These are phyloP conservation scores for Geotrichum australiense DNA, from an alignment of 1,139 yeast species.

Conservation along the genomic window DNA sequence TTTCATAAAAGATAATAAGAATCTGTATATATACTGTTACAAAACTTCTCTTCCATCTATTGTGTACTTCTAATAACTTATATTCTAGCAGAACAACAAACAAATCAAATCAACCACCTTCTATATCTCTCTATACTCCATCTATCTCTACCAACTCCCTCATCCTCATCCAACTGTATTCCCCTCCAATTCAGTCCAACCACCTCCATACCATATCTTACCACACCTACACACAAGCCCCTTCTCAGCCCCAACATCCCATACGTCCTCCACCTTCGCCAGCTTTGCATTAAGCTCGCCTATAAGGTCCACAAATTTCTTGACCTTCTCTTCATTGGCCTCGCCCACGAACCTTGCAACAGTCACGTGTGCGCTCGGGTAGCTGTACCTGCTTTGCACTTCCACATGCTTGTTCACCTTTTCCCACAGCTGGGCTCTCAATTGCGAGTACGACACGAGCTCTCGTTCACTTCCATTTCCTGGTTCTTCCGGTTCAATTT, in stretches of 20 bases:
- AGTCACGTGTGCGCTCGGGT: slow-evolving; percentile 28
- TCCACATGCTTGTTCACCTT: slow-evolving; percentile 15
- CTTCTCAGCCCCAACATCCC: slow-evolving; percentile 22
- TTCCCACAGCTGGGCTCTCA: slow-evolving; percentile 19
- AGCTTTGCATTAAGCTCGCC: slow-evolving; percentile 15
- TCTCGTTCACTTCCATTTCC: too few species aligned
- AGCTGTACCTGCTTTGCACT: slow-evolving; percentile 23
- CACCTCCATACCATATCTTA: slow-evolving; percentile 29
- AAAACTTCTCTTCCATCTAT: too few species aligned
- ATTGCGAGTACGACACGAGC: slow-evolving; percentile 21
- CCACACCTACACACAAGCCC: slow-evolving; percentile 24
- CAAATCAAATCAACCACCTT: too few species aligned
- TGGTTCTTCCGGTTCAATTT: slow-evolving; percentile 7
- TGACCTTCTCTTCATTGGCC: slow-evolving; percentile 17
- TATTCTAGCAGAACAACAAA: too few species aligned
- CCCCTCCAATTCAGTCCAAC: slow-evolving; percentile 17
- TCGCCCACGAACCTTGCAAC: slow-evolving; percentile 25
- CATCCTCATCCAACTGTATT: slow-evolving; percentile 1
- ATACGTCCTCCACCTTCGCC: slow-evolving; percentile 15
- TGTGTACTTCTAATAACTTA: too few species aligned
- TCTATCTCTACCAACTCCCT: too few species aligned
- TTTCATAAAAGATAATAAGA: too few species aligned
- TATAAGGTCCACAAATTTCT: slow-evolving; percentile 18
- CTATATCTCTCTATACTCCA: not conserved
- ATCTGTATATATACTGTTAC: too few species aligned